Conservation (phyloP, 768 basidiomycete species). For the Leccinum uliginosum region DNA sequence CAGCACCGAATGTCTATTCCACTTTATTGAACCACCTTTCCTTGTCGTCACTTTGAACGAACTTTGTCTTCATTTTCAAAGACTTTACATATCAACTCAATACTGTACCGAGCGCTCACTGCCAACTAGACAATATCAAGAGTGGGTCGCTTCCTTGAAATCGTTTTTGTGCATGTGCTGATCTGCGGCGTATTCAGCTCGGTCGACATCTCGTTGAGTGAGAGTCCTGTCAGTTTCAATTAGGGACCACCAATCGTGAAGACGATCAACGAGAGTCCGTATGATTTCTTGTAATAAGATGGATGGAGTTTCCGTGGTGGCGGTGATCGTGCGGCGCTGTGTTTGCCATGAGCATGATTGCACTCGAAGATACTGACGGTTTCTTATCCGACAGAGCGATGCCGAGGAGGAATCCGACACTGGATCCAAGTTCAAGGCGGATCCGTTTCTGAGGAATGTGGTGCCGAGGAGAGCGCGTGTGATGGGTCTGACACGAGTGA, state of each 20-base stretch:
- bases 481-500: slow-evolving; percentile 48
- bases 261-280: slow-evolving; percentile 92
- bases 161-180: background rate
- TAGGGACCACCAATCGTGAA: slow-evolving; percentile 99
- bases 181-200: slow-evolving; percentile 50
- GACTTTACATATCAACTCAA: slow-evolving; percentile 98
- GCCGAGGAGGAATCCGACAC: slow-evolving; percentile 59
- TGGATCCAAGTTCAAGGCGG: slow-evolving; percentile 64
- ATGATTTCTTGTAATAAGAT: slow-evolving; percentile 91
- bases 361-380: slow-evolving; percentile 32
- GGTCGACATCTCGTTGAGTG: slow-evolving; percentile 92
- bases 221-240: slow-evolving; percentile 95
- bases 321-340: slow-evolving; percentile 63
- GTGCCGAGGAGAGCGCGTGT: slow-evolving; percentile 52
- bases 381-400: slow-evolving; percentile 45
- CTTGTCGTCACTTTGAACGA: slow-evolving; percentile 91
- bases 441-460: slow-evolving; percentile 39
- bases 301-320: slow-evolving; percentile 92
- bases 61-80: slow-evolving; percentile 94
- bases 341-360: slow-evolving; percentile 19
- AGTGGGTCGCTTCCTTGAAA: slow-evolving; percentile 50
- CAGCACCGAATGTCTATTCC: slow-evolving; percentile 93
- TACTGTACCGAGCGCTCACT: slow-evolving; percentile 82
- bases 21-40: slow-evolving; percentile 93
- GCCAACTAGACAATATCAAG: slow-evolving; percentile 96